A percentile compares a stretch with the other conserved stretches of the same genome.
phyloP scores from a whole-genome alignment of 768 basidiomycete genomes.

The Psilocybe cyanescens region DNA sequence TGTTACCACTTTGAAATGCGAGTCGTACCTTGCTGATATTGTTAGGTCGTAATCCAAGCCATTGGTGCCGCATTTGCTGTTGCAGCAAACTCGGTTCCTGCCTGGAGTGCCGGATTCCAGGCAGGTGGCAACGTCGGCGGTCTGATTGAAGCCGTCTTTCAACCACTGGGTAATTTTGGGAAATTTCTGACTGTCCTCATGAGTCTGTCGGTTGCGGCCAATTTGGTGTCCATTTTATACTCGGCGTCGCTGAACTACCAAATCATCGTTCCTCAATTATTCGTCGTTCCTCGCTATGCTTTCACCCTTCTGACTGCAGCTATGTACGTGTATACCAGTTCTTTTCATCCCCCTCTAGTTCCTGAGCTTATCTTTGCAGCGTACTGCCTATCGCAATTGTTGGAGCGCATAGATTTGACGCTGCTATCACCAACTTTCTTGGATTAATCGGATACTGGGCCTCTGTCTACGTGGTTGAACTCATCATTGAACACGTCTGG shows the following conservation, averaged over 20 bases:
- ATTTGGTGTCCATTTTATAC: constrained; percentile 83
- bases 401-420: constrained; percentile 72
- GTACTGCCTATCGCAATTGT: constrained; percentile 72
- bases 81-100: constrained; percentile 54
- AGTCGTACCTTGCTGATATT: neutral
- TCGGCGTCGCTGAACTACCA: constrained; percentile 76
- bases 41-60: constrained; percentile 43
- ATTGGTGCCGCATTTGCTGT: constrained; percentile 68
- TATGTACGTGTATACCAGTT: constrained; percentile 48
- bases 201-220: constrained; percentile 78
- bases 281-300: constrained; percentile 71
- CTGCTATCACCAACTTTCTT: constrained; percentile 71
- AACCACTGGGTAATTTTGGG: constrained; percentile 72
- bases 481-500: constrained; percentile 69
- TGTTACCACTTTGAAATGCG: neutral
- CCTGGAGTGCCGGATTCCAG: constrained; percentile 59
- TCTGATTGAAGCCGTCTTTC: constrained; percentile 67
- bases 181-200: constrained; percentile 80
- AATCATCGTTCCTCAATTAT: constrained; percentile 59
- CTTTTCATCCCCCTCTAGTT: neutral
- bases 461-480: constrained; percentile 56
- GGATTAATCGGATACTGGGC: constrained; percentile 75
- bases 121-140: constrained; percentile 67
- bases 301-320: constrained; percentile 73
- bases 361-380: constrained; percentile 23